A percentile compares a stretch with the other conserved stretches of the same genome.
Conservation (phyloP, 306 rosid species). For the Prunus mume region DNA sequence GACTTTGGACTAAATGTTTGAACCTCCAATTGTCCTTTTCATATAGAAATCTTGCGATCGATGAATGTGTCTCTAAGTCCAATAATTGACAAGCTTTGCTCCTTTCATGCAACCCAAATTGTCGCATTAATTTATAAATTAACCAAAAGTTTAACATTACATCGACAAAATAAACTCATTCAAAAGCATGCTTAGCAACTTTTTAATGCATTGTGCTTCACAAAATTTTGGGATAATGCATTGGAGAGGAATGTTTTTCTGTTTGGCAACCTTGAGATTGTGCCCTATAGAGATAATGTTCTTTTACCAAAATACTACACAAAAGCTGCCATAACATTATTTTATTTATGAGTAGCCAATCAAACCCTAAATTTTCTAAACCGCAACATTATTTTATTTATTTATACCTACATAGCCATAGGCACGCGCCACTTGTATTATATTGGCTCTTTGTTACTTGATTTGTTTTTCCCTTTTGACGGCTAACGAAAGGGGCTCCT, state of each 20-base stretch:
- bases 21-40: too few relatives aligned
- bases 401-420: too few relatives aligned
- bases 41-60: too few relatives aligned
- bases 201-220: constrained; percentile 24
- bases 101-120: neutral
- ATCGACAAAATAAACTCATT: constrained; percentile 1
- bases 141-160: neutral
- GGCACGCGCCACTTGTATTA: neutral
- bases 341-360: too few relatives aligned
- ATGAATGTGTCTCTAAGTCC: too few relatives aligned
- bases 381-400: too few relatives aligned
- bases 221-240: constrained; percentile 27
- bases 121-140: neutral
- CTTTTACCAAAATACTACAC: constrained; percentile 10
- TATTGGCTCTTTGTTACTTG: neutral
- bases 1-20: too few relatives aligned
- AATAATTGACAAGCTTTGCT: too few relatives aligned
- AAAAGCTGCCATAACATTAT: neutral
- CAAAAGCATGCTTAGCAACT: neutral
- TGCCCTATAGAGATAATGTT: neutral
- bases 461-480: neutral
- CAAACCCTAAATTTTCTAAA: too few relatives aligned
- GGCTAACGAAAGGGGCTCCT: constrained; percentile 11
- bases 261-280: constrained; percentile 27
- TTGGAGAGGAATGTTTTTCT: constrained; percentile 33